These are phyloP conservation scores for Boletus coccyginus DNA, from an alignment of 768 basidiomycete genomes.

Conservation along the genomic window DNA sequence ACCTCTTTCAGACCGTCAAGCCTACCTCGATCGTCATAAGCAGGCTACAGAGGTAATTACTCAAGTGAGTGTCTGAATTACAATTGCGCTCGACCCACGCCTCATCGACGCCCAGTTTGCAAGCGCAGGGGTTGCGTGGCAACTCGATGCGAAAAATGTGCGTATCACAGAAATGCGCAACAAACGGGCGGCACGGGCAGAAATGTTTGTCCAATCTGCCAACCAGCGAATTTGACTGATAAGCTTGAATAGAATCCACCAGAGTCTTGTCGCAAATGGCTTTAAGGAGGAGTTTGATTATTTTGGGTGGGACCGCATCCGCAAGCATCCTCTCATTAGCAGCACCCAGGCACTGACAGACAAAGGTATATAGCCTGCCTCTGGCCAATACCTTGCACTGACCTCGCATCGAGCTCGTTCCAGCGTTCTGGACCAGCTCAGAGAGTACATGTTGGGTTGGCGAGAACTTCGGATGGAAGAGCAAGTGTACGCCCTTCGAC, in stretches of 20 bases:
- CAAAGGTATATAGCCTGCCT: slow-evolving; percentile 12
- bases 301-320: slow-evolving; percentile 32
- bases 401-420: slow-evolving; percentile 16
- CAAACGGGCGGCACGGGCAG: slow-evolving; percentile 25
- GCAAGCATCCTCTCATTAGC: slow-evolving; percentile 29
- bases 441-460: slow-evolving; percentile 29
- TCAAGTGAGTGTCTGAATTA: slow-evolving; percentile 8
- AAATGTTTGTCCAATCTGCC: slow-evolving; percentile 19
- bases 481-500: slow-evolving; percentile 26
- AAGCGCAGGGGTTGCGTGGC: slow-evolving; percentile 25
- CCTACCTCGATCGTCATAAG: slow-evolving; percentile 17
- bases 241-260: slow-evolving; percentile 15
- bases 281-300: slow-evolving; percentile 28
- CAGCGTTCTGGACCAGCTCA: slow-evolving; percentile 19
- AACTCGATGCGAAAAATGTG: slow-evolving; percentile 14
- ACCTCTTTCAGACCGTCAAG: slow-evolving; percentile 13
- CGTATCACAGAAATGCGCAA: slow-evolving; percentile 21
- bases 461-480: slow-evolving; percentile 31
- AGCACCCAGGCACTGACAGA: slow-evolving; percentile 22
- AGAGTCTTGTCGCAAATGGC: slow-evolving; percentile 15
- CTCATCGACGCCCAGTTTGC: slow-evolving; percentile 26
- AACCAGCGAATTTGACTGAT: slow-evolving; percentile 4
- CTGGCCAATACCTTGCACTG: neutral
- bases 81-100: neutral
- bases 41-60: slow-evolving; percentile 5